These are phyloP conservation scores for Rhizopogon vinicolor DNA, from an alignment of 768 basidiomycete species.

Conservation along the genomic window DNA sequence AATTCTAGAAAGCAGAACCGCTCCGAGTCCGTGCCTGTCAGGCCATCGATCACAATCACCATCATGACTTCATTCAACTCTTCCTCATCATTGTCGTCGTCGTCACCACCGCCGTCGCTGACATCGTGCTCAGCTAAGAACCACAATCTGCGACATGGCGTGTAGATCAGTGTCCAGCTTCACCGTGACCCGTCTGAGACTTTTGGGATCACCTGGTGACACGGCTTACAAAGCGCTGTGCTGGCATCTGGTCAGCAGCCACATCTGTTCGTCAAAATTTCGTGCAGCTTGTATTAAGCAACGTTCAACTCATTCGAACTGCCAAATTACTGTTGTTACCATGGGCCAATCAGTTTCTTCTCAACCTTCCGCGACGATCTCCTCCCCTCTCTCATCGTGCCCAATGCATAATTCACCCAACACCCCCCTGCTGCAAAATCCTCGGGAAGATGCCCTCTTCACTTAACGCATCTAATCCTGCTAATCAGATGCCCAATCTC, in stretches of 20 bases:
- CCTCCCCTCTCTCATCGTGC: constrained; percentile 6
- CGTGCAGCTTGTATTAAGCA: too few relatives aligned
- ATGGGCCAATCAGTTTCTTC: constrained; percentile 13
- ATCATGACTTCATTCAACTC: too few relatives aligned
- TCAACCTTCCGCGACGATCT: constrained; percentile 5
- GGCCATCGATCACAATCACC: too few relatives aligned
- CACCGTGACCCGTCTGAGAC: neutral
- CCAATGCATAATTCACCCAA: constrained; percentile 9
- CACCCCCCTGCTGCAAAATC: constrained; percentile 11
- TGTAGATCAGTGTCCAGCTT: constrained; percentile 22
- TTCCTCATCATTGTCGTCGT: neutral
- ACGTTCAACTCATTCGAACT: neutral
- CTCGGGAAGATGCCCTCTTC: constrained; percentile 53
- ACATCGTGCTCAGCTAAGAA: neutral
- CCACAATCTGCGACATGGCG: neutral
- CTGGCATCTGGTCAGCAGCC: too few relatives aligned
- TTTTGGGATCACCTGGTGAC: too few relatives aligned
- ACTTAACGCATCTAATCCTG: constrained; percentile 43
- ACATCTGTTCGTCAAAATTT: too few relatives aligned
- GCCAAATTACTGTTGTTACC: neutral
- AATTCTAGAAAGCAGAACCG: too few relatives aligned
- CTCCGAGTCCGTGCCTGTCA: too few relatives aligned
- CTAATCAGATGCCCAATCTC: constrained; percentile 85
- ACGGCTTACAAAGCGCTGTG: too few relatives aligned
- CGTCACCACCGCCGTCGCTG: neutral